Base-by-base conservation (phyloP, 2,329 filamentous ascomycete species). In the Intubia oerlemansii region DNA sequence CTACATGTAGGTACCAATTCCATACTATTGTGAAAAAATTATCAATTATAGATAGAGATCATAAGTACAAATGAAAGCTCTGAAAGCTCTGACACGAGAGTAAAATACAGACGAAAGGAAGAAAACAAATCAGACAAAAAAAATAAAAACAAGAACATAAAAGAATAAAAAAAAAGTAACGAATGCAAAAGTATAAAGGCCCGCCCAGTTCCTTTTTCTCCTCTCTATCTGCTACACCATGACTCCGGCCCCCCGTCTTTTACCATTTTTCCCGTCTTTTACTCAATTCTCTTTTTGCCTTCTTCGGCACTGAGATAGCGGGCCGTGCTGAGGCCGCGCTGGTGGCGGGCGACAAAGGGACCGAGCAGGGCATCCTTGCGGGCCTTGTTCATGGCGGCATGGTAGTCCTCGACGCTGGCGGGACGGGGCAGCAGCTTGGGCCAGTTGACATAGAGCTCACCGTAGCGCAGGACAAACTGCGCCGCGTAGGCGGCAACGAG, bases 401-500 rank as follows among this genome's bases (percentile, higher is more conserved):
- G 72, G 50, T 84, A 91, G 22, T 81, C 81, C 43, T 98, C 88
- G 6, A 69, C 65, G 3, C 81, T 84, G 52, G 77, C 90, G 3
- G 79, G 69, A 11, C 81, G 73, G 9, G 82, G 84, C 49, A 90
- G 91, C 27, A 98, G 66, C 47, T 91, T 93, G 8, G 88, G 88
- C 88, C 90, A 98, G 53, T 93, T 95, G 40, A 93, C 88, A 44
- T 88, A 98, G 42, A 98, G 70, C 61, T 90, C 84, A 34, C 88
- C 88, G 45, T 93, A 78, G 27, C 53, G 64, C 43, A 70, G 61
- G 41, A 98, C 72, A 47, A 98, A 98, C 37, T 66, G 66, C 27
- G 69, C 55, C 36, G 66, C 70, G 64, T 78, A 90, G 10, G 52
- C 65, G 5, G 69, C 72, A 17, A 88, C 61, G 2, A 60, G 51